phyloP scores from a whole-genome alignment of 805 yeast species.

The Candida endomychidarum region DNA sequence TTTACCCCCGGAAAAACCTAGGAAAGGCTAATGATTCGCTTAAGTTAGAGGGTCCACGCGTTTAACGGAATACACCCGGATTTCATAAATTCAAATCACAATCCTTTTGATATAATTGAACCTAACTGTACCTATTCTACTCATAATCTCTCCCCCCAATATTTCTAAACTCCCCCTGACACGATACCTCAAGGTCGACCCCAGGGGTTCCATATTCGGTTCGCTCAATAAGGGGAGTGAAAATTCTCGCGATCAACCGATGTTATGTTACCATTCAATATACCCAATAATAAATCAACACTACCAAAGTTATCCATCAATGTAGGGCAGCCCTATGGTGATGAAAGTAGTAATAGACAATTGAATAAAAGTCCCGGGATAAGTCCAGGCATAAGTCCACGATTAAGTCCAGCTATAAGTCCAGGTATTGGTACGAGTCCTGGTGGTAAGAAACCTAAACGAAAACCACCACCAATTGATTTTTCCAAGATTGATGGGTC shows the following conservation, averaged over 20 bases:
- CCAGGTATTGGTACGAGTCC: constrained; percentile 4
- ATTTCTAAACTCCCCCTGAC: too few relatives aligned
- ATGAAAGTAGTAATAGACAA: not conserved
- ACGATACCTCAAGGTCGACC: too few relatives aligned
- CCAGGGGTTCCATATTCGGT: constrained; percentile 2
- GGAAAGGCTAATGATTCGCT: too few relatives aligned
- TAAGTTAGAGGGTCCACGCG: too few relatives aligned
- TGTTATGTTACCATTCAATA: constrained; percentile 18
- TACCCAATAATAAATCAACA: constrained; percentile 29
- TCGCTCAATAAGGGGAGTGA: not conserved
- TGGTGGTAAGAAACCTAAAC: constrained; percentile 15
- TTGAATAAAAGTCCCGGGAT: constrained; percentile 2
- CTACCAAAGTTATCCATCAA: constrained; percentile 16
- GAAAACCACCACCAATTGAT: constrained; percentile 47
- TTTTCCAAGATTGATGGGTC: constrained; percentile 34
- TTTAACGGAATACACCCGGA: too few relatives aligned
- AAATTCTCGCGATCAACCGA: not conserved
- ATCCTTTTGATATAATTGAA: too few relatives aligned
- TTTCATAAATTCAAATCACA: too few relatives aligned
- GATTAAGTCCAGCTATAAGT: constrained; percentile 7
- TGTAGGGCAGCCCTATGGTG: not conserved
- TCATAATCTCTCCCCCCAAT: too few relatives aligned
- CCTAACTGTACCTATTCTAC: too few relatives aligned
- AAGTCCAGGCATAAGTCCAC: constrained; percentile 2
- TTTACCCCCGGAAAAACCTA: too few relatives aligned